Conservation (phyloP, 768 basidiomycete species). For the Suillus luteus region DNA sequence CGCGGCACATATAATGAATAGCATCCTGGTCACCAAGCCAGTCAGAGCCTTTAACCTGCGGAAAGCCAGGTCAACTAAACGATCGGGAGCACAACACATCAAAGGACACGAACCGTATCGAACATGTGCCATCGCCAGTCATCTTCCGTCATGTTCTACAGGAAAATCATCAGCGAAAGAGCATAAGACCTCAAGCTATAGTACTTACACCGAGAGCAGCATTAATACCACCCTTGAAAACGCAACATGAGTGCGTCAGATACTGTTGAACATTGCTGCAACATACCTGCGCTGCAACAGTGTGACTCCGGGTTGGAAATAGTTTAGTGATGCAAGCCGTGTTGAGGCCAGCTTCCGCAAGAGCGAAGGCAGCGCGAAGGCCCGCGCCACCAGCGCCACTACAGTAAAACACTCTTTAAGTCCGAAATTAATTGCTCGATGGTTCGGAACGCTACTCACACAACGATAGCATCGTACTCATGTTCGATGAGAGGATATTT, state of each 20-base stretch:
- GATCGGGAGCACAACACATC: conserved; percentile 1
- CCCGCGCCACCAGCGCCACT: conserved; percentile 99
- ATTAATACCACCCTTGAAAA: conserved; percentile 88
- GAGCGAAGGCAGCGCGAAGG: conserved; percentile 95
- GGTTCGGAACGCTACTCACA: conserved; percentile 58
- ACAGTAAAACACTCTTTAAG: conserved; percentile 22
- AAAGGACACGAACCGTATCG: conserved; percentile 66
- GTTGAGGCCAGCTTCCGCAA: conserved; percentile 97
- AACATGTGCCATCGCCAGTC: conserved; percentile 99
- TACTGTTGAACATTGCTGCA: background rate
- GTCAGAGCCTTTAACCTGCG: conserved; percentile 95
- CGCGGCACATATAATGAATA: conserved; percentile 99
- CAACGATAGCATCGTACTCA: conserved; percentile 97
- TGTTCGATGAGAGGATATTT: conserved; percentile 98
- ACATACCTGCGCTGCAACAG: conserved; percentile 92
- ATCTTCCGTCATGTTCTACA: conserved; percentile 97
- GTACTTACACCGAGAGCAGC: conserved; percentile 86
- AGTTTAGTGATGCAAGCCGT: conserved; percentile 99
- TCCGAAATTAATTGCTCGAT: conserved; percentile 4
- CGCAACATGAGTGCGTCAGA: background rate
- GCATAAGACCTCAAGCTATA: conserved; percentile 3
- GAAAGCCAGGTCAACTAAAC: conserved; percentile 19
- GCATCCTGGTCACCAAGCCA: conserved; percentile 99
- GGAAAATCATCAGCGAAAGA: conserved; percentile 11
- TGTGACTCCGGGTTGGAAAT: conserved; percentile 98